These are phyloP conservation scores for Penicillium sp. DNA, from an alignment of 2,329 filamentous ascomycete species.

Conservation along the genomic window DNA sequence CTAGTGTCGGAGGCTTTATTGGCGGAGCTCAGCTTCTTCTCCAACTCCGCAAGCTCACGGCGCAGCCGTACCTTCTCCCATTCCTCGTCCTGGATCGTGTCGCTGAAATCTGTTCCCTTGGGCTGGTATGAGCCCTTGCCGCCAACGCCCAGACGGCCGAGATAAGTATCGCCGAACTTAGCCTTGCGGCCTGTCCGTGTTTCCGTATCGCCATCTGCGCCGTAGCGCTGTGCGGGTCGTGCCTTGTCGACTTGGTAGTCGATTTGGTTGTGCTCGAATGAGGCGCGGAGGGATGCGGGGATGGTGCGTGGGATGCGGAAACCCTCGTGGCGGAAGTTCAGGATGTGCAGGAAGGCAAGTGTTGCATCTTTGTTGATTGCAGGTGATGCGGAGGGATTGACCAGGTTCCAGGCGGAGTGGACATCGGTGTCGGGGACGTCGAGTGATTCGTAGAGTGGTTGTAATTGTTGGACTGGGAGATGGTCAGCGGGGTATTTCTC, in stretches of 20 bases:
- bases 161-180: slow-evolving; percentile 96
- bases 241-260: slow-evolving; percentile 89
- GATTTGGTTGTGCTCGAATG: slow-evolving; percentile 94
- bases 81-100: slow-evolving; percentile 80
- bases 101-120: slow-evolving; percentile 85
- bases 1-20: slow-evolving; percentile 70
- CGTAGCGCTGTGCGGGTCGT: slow-evolving; percentile 72
- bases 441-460: slow-evolving; percentile 74
- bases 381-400: slow-evolving; percentile 81
- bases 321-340: slow-evolving; percentile 93
- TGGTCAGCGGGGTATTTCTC: slow-evolving; percentile 7
- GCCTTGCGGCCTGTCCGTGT: slow-evolving; percentile 87
- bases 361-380: slow-evolving; percentile 93
- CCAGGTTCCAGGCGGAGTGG: slow-evolving; percentile 91
- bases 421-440: slow-evolving; percentile 74
- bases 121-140: slow-evolving; percentile 76
- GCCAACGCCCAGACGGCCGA: slow-evolving; percentile 78
- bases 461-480: slow-evolving; percentile 67
- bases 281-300: slow-evolving; percentile 83
- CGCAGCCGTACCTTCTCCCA: slow-evolving; percentile 97
- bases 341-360: slow-evolving; percentile 92
- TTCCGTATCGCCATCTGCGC: slow-evolving; percentile 71
- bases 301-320: slow-evolving; percentile 90
- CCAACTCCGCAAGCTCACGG: slow-evolving; percentile 85
- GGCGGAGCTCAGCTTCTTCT: slow-evolving; percentile 81